Conservation (phyloP, 495 filamentous ascomycete species). For the Aspergillus diversus region DNA sequence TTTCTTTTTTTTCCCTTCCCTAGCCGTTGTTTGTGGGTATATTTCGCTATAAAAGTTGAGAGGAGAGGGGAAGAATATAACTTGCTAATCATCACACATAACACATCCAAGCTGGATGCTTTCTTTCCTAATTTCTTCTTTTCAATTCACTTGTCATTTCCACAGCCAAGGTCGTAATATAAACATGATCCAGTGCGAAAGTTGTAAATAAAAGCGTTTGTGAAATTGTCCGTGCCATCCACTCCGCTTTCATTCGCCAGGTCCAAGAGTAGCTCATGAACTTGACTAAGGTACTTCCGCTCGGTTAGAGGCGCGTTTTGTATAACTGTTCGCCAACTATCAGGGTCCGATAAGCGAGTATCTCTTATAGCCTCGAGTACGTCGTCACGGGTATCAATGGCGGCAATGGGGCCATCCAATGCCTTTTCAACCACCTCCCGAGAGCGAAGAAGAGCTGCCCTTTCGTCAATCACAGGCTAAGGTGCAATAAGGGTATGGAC, state of each 20-base stretch:
- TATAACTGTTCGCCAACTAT: slow-evolving; percentile 83
- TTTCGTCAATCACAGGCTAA: slow-evolving; percentile 16
- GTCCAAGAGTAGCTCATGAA: slow-evolving; percentile 75
- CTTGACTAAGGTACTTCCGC: slow-evolving; percentile 81
- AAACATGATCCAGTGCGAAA: slow-evolving; percentile 75
- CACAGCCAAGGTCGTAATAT: slow-evolving; percentile 68
- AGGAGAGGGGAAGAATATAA: slow-evolving; percentile 24
- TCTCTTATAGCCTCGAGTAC: slow-evolving; percentile 78
- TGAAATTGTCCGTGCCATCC: slow-evolving; percentile 52
- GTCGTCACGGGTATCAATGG: slow-evolving; percentile 85
- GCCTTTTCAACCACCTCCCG: slow-evolving; percentile 66
- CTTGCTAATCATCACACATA: slow-evolving; percentile 19
- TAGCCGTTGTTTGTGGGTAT: slow-evolving; percentile 30
- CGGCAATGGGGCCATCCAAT: slow-evolving; percentile 76
- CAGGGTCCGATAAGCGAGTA: slow-evolving; percentile 76
- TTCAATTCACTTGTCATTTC: slow-evolving; percentile 36
- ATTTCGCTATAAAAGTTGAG: slow-evolving; percentile 38
- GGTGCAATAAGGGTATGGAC: slow-evolving; percentile 4
- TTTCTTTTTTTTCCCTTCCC: slow-evolving; percentile 13
- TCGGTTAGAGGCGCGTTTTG: slow-evolving; percentile 78
- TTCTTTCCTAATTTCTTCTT: not conserved
- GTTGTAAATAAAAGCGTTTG: slow-evolving; percentile 81
- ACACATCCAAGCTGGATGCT: not conserved
- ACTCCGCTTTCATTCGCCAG: slow-evolving; percentile 56
- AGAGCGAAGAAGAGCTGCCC: slow-evolving; percentile 61